Conservation (phyloP, 805 yeast genomes). For the Yarrowia phangngaensis region DNA sequence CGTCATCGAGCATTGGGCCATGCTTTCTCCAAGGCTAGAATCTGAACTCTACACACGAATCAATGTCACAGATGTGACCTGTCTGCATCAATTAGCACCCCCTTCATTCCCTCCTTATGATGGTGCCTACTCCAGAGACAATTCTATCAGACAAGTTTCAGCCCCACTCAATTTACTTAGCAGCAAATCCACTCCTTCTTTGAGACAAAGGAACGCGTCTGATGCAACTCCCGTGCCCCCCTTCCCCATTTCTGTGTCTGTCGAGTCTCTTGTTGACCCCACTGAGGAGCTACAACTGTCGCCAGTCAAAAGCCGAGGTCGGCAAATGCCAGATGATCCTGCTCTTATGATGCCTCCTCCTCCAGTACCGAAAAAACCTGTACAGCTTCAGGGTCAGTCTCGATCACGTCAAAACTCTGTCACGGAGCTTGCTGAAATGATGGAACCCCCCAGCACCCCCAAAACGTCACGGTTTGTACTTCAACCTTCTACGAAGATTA, state of each 20-base stretch:
- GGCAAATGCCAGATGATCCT: background rate
- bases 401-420: constrained; percentile 10
- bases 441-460: constrained; percentile 11
- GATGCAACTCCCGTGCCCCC: constrained; percentile 13
- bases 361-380: constrained; percentile 18
- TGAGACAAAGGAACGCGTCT: constrained; percentile 16
- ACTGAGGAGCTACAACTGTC: background rate
- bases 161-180: constrained; percentile 16
- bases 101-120: constrained; percentile 12
- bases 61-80: constrained; percentile 9
- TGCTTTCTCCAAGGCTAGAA: constrained; percentile 32
- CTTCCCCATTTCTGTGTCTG: constrained; percentile 14
- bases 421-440: constrained; percentile 5
- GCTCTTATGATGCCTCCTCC: constrained; percentile 15
- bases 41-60: constrained; percentile 15
- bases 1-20: constrained; percentile 50
- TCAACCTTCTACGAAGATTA: constrained; percentile 22
- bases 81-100: constrained; percentile 19
- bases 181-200: constrained; percentile 6
- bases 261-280: constrained; percentile 18
- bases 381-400: constrained; percentile 14
- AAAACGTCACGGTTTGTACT: constrained; percentile 19
- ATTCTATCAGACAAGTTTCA: constrained; percentile 17
- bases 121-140: constrained; percentile 2
- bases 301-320: constrained; percentile 13